phyloP scores from a whole-genome alignment of 2,329 filamentous ascomycete species.

The Pseudocercospora ulei region DNA sequence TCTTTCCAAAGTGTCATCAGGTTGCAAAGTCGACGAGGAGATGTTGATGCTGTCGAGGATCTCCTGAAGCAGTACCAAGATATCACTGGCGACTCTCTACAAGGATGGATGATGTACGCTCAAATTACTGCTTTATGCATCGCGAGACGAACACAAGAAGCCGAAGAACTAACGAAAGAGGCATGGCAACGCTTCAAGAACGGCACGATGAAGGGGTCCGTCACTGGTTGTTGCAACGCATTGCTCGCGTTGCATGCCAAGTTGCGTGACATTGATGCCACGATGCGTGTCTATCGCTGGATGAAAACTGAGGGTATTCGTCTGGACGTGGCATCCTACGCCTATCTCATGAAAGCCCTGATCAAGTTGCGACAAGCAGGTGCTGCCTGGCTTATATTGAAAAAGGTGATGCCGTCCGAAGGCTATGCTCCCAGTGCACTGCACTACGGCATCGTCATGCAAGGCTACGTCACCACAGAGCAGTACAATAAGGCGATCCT shows the following conservation, averaged over 20 bases:
- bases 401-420: conserved; percentile 43
- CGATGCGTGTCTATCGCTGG: conserved; percentile 46
- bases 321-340: conserved; percentile 51
- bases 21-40: conserved; percentile 60
- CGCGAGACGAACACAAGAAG: conserved; percentile 41
- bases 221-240: conserved; percentile 66
- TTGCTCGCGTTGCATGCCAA: conserved; percentile 61
- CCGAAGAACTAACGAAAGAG: conserved; percentile 47
- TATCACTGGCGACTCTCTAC: conserved; percentile 43
- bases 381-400: conserved; percentile 48
- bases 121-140: conserved; percentile 53
- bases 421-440: conserved; percentile 40
- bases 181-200: conserved; percentile 38
- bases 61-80: conserved; percentile 54
- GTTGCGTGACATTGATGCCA: conserved; percentile 49
- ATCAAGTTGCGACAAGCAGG: conserved; percentile 46
- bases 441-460: conserved; percentile 48
- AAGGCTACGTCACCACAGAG: conserved; percentile 39
- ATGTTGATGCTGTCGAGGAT: conserved; percentile 58
- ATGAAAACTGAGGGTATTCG: conserved; percentile 48
- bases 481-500: conserved; percentile 43
- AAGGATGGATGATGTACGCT: conserved; percentile 51
- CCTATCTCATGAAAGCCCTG: conserved; percentile 52
- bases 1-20: conserved; percentile 67
- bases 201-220: conserved; percentile 43